phyloP scores from a whole-genome alignment of 306 rosid species.

The Trifolium pratense region DNA sequence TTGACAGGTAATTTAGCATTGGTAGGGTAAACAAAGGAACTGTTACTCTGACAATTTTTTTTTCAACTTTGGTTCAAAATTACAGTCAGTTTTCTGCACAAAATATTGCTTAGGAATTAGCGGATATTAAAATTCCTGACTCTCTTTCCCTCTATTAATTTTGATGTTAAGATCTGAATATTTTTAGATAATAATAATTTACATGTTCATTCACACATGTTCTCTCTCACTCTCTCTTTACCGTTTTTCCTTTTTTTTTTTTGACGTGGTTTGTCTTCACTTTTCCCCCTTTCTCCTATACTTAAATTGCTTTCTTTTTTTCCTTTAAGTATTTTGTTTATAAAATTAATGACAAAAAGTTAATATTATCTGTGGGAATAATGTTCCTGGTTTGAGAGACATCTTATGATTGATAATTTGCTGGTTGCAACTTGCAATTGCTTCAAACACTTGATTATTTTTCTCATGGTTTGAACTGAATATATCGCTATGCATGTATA shows the following conservation, averaged over 20 bases:
- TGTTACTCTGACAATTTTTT: slow-evolving; percentile 12
- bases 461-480: slow-evolving; percentile 37
- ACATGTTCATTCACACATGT: not conserved
- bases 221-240: slow-evolving; percentile 17
- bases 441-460: slow-evolving; percentile 7
- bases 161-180: slow-evolving; percentile 25
- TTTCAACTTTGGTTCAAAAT: slow-evolving; percentile 25
- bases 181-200: slow-evolving; percentile 16
- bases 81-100: slow-evolving; percentile 20
- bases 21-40: slow-evolving; percentile 21
- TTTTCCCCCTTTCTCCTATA: not conserved
- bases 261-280: slow-evolving; percentile 4
- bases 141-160: slow-evolving; percentile 8
- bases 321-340: not conserved
- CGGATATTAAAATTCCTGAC: slow-evolving; percentile 11
- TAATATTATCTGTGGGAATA: slow-evolving; percentile 18
- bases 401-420: slow-evolving; percentile 28
- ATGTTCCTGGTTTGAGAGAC: slow-evolving; percentile 27
- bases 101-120: slow-evolving; percentile 24
- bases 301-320: not conserved
- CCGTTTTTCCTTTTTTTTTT: not conserved
- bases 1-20: slow-evolving; percentile 68
- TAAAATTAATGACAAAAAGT: not conserved
- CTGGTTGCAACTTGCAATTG: slow-evolving; percentile 25
- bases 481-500: slow-evolving; percentile 24